Evolutionary conservation across 2,329 filamentous ascomycete species (phyloP).

Genomic region (Talaromyces sp.): DNA sequence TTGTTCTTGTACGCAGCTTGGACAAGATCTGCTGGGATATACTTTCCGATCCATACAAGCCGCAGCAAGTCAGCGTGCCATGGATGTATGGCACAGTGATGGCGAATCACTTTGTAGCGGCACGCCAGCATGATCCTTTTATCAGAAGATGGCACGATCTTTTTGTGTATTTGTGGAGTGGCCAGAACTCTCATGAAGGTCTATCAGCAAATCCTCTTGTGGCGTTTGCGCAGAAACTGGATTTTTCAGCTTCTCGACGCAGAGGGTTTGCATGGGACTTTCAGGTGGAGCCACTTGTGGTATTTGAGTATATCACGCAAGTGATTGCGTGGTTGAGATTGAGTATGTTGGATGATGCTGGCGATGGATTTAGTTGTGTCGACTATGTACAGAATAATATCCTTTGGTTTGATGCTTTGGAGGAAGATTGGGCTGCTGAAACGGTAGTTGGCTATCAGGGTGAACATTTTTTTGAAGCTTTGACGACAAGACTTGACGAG

Average conservation of each 20-base stretch:
- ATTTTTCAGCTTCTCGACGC: constrained; percentile 3
- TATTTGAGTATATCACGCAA: constrained; percentile 37
- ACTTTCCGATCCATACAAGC: constrained; percentile 2
- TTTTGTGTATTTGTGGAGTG: constrained; percentile 35
- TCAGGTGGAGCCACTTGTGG: constrained; percentile 18
- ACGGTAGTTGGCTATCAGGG: constrained; percentile 25
- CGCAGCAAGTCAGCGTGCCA: constrained; percentile 11
- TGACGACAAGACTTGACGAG: constrained; percentile 22
- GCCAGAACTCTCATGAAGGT: constrained; percentile 28
- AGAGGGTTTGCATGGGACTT: constrained; percentile 15
- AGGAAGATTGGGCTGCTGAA: constrained; percentile 22
- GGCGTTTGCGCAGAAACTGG: not conserved
- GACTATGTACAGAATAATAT: constrained; percentile 28
- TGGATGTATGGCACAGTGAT: constrained; percentile 18
- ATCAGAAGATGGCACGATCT: constrained; percentile 42
- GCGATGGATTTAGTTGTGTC: constrained; percentile 28
- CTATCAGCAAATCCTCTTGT: constrained; percentile 27
- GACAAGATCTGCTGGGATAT: constrained; percentile 41
- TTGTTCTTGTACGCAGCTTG: constrained; percentile 38
- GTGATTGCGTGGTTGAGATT: constrained; percentile 36
- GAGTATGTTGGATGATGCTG: constrained; percentile 27
- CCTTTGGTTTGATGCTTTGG: constrained; percentile 22
- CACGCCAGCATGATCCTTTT: constrained; percentile 40
- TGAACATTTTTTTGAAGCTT: constrained; percentile 22
- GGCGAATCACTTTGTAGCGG: constrained; percentile 43